Conservation (phyloP, 129 eudicot species). For the Escallonia herrerae region DNA sequence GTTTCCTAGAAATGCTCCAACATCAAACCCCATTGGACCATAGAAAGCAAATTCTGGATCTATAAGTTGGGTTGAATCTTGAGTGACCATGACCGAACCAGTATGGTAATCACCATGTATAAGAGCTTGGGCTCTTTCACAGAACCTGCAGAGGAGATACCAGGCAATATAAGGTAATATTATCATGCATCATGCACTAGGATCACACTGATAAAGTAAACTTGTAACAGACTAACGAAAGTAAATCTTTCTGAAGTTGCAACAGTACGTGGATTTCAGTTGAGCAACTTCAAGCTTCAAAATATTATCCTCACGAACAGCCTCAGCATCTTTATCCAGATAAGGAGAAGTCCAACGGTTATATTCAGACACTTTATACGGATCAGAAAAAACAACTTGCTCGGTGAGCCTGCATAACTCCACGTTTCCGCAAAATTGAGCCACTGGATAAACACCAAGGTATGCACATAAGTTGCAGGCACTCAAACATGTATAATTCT, state of each 20-base stretch:
- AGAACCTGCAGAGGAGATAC: constrained; percentile 49
- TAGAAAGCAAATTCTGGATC: constrained; percentile 97
- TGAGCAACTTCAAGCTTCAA: constrained; percentile 90
- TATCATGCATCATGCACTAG: neutral
- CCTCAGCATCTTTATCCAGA: constrained; percentile 81
- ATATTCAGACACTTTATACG: constrained; percentile 68
- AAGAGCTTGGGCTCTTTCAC: constrained; percentile 89
- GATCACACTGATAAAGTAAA: neutral
- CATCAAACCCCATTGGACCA: constrained; percentile 90
- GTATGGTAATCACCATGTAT: constrained; percentile 97
- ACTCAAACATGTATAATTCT: neutral
- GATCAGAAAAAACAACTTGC: constrained; percentile 94
- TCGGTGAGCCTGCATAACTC: constrained; percentile 93
- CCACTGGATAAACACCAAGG: constrained; percentile 50
- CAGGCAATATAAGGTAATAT: neutral
- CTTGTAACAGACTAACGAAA: neutral
- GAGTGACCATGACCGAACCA: constrained; percentile 89
- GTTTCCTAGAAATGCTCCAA: constrained; percentile 93
- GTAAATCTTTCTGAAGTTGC: neutral
- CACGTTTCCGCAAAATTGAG: constrained; percentile 85
- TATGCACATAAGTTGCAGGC: constrained; percentile 7
- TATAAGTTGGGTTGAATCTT: constrained; percentile 81
- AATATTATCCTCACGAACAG: constrained; percentile 70
- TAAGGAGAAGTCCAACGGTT: constrained; percentile 94
- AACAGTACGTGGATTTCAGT: constrained; percentile 73